Percentiles rank a stretch among this genome's conserved stretches.
Conservation (phyloP, 139 green algal genomes). For the Coccomyxa sp. region DNA sequence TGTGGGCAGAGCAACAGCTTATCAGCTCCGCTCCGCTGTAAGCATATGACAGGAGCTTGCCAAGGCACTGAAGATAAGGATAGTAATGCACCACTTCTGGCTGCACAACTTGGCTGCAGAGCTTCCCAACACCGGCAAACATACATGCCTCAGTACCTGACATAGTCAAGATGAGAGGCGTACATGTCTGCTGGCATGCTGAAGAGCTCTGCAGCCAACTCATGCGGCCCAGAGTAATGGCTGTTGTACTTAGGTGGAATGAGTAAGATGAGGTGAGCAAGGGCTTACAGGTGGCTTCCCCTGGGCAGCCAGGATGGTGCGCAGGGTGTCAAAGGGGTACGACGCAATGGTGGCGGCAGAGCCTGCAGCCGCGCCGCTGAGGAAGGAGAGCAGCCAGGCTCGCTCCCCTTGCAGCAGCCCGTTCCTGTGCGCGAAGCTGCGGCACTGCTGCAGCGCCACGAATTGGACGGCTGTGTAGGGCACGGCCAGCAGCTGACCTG, state of each 20-base stretch:
- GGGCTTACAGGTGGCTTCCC: constrained; percentile 74
- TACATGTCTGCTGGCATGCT: not conserved
- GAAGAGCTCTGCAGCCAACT: not conserved
- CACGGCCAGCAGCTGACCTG: constrained; percentile 87
- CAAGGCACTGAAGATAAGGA: not conserved
- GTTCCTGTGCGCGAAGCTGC: constrained; percentile 11
- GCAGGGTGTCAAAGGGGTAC: constrained; percentile 99
- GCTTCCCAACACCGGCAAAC: no score
- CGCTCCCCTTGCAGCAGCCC: constrained; percentile 11
- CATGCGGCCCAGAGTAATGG: no score
- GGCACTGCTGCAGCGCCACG: constrained; percentile 77
- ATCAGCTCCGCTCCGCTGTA: not conserved
- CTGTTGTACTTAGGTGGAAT: no score
- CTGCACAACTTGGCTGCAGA: no score
- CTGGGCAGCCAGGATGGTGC: constrained; percentile 94
- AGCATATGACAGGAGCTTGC: not conserved
- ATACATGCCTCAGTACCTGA: not conserved
- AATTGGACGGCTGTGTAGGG: constrained; percentile 98
- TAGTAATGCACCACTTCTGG: no score
- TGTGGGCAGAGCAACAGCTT: constrained; percentile 7
- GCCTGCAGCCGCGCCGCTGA: constrained; percentile 80
- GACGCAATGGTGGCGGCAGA: constrained; percentile 83
- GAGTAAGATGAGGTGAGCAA: not conserved
- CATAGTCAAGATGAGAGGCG: not conserved
- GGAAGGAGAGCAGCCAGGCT: constrained; percentile 67